Base-by-base conservation (phyloP, 2,329 filamentous ascomycete genomes). In the Aspergillus quadrilineatus region DNA sequence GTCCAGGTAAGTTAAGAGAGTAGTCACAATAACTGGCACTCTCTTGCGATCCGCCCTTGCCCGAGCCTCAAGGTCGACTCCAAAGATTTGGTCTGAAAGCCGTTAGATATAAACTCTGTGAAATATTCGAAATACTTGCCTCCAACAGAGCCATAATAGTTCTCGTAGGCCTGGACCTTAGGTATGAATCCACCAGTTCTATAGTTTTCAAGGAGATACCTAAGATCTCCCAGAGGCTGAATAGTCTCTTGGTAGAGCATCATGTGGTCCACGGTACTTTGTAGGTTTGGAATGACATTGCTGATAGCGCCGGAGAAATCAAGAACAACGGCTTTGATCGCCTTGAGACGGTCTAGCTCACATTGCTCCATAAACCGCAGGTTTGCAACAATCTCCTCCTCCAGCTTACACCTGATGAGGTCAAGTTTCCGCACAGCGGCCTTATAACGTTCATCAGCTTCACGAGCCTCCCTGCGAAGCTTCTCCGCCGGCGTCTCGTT, bases 191-290 rank as follows among this genome's bases (percentile, higher is more conserved):
- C 90, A 61, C 94, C 94, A 6, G 94, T 99, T 61, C 92, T 88
- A 76, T 99, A 99, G 72, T 93, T 99, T 77, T 99, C 94, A 45
- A 99, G 82, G 58, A 99, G 83, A 73, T 97, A 99, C 61, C 94
- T 85, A 64, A 99, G 79, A 74, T 99, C 94, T 39, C 90, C 89
- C 47, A 87, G 73, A 5, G 94, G 94, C 74, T 97, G 94, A n/a
- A 99, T 90, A 0, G 94, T 97, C 79, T 99, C 94, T 74, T 99
- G 94, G 77, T 95, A 99, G 46, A 99, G 82, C 87, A 99, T 92
- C 92, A 99, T 97, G 71, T 95, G 92, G 77, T 99, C 94, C 26
- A 99, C 92, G 0, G 92, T 92, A 57, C 93, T 93, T 75, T 97
- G 94, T 60, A 99, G 79, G 69, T 90, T 95, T 15, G 94, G 95